These are phyloP conservation scores for Asclepias syriaca DNA, from an alignment of 257 asterid genomes.

Conservation along the genomic window DNA sequence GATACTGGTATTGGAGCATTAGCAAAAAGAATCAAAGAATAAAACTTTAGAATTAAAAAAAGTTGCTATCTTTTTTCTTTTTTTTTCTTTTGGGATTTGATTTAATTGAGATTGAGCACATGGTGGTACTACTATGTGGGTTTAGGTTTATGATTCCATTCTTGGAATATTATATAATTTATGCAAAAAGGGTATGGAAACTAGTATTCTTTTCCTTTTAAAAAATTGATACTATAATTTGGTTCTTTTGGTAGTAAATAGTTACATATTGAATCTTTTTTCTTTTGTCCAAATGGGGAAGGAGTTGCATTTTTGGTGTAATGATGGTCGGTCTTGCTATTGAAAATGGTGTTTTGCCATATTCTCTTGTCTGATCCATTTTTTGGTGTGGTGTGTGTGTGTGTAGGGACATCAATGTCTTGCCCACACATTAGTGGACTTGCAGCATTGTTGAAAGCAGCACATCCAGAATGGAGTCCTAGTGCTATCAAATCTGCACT, in stretches of 20 bases:
- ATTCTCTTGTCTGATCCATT: neutral
- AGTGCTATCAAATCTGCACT: constrained; percentile 49
- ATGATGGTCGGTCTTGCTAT: neutral
- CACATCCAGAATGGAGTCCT: constrained; percentile 47
- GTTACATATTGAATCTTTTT: too few relatives aligned
- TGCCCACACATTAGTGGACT: constrained; percentile 51
- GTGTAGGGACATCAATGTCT: constrained; percentile 49
- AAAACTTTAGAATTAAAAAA: neutral
- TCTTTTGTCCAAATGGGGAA: too few relatives aligned
- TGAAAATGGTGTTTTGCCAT: neutral
- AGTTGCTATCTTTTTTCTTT: too few relatives aligned
- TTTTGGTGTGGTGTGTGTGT: neutral
- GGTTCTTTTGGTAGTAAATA: too few relatives aligned
- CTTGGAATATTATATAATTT: too few relatives aligned
- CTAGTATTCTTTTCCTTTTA: too few relatives aligned
- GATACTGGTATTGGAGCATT: neutral
- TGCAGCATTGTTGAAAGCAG: constrained; percentile 45
- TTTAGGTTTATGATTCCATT: too few relatives aligned
- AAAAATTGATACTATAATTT: too few relatives aligned
- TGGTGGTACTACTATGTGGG: too few relatives aligned
- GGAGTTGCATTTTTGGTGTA: neutral
- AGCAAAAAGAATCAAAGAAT: neutral
- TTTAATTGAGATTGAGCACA: too few relatives aligned
- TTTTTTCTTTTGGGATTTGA: too few relatives aligned
- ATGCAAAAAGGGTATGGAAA: too few relatives aligned